Conservation (phyloP, 805 yeast species). For the Candida berthetii region DNA sequence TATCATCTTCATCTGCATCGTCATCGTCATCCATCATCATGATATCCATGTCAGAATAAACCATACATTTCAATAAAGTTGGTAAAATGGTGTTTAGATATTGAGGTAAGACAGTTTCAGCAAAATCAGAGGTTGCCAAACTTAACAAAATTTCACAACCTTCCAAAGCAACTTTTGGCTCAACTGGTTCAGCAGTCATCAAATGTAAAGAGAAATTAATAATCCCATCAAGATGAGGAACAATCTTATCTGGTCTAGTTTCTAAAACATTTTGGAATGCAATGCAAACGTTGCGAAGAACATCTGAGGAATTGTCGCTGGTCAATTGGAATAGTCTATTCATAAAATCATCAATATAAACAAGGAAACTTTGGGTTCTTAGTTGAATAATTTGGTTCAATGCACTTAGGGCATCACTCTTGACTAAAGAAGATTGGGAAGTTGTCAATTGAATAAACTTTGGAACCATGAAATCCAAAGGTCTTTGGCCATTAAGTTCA, state of each 20-base stretch:
- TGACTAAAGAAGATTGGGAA: constrained; percentile 39
- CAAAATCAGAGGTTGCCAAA: constrained; percentile 55
- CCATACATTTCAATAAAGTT: constrained; percentile 73
- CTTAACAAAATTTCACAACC: constrained; percentile 89
- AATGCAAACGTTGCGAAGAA: constrained; percentile 70
- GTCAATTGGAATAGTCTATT: constrained; percentile 66
- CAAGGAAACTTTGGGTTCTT: constrained; percentile 58
- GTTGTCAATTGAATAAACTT: constrained; percentile 48
- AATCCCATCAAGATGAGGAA: constrained; percentile 82
- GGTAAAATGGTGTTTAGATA: constrained; percentile 68
- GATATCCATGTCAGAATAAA: constrained; percentile 78
- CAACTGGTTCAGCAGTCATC: constrained; percentile 41
- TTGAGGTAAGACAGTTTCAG: constrained; percentile 46
- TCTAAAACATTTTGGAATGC: constrained; percentile 70
- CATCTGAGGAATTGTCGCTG: constrained; percentile 46
- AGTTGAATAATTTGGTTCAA: constrained; percentile 70
- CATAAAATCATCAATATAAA: constrained; percentile 62
- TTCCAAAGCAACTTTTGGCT: constrained; percentile 78
- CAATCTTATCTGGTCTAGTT: constrained; percentile 70
- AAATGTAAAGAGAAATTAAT: constrained; percentile 78
- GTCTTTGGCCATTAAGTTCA: constrained; percentile 59
- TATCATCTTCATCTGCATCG: constrained; percentile 73
- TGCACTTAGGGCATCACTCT: constrained; percentile 62
- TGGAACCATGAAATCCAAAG: constrained; percentile 63
- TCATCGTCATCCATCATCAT: constrained; percentile 64